phyloP scores from a whole-genome alignment of 2,329 filamentous ascomycete genomes.

The Fulvia fulva region DNA sequence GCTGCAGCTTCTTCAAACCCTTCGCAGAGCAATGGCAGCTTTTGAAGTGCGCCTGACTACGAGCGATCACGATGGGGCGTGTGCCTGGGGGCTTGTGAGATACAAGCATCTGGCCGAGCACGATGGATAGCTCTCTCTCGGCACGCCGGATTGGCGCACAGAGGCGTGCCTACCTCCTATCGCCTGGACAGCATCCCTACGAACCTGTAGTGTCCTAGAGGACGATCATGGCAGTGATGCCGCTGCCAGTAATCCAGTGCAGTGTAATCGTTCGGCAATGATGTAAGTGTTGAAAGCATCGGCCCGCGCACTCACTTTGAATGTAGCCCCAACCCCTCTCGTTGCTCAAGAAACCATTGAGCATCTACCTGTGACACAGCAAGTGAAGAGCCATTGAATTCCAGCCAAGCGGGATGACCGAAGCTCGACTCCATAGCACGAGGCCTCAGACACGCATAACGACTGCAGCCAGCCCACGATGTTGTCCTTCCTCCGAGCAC shows the following conservation, averaged over 20 bases:
- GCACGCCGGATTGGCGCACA: neutral
- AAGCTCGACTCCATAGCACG: neutral
- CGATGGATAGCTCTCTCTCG: neutral
- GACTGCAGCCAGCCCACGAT: neutral
- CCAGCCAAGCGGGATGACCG: neutral
- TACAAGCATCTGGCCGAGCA: neutral
- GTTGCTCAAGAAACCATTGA: neutral
- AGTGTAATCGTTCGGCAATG: neutral
- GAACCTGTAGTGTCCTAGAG: no score
- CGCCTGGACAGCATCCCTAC: no score
- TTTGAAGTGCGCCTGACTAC: neutral
- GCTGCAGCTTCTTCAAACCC: neutral
- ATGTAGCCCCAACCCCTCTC: neutral
- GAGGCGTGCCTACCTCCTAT: no score
- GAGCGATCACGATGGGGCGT: neutral
- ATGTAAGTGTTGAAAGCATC: neutral
- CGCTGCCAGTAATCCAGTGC: no score
- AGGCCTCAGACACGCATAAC: neutral
- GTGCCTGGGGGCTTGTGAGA: neutral
- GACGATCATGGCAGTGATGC: no score
- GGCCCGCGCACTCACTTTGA: no score
- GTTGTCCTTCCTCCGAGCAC: constrained; percentile 19
- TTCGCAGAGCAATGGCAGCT: neutral
- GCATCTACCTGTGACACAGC: neutral
- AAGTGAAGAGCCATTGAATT: neutral